phyloP scores from a whole-genome alignment of 306 rosid species.

The Fragaria vesca region DNA sequence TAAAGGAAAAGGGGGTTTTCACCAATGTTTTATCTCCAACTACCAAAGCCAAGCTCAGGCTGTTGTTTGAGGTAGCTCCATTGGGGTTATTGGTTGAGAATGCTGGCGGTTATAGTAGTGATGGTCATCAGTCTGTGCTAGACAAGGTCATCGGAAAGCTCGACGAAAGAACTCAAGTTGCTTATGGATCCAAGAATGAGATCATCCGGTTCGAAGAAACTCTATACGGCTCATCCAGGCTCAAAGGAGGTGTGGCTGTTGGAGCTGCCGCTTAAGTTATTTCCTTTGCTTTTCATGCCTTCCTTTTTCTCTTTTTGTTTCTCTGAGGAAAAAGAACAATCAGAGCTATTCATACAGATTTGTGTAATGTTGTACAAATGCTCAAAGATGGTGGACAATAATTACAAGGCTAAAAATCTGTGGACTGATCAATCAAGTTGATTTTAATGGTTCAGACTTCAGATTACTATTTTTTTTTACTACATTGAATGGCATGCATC shows the following conservation, averaged over 20 bases:
- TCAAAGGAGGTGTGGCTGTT: conserved; percentile 80
- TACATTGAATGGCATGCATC: background rate
- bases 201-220: conserved; percentile 90
- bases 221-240: conserved; percentile 89
- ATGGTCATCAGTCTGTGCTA: conserved; percentile 79
- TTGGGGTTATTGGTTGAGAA: conserved; percentile 83
- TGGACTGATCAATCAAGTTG: conserved; percentile 9
- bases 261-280: conserved; percentile 71
- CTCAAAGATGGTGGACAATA: conserved; percentile 10
- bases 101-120: conserved; percentile 97
- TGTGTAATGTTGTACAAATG: conserved; percentile 15
- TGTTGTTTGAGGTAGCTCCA: conserved; percentile 97
- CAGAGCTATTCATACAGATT: conserved; percentile 3
- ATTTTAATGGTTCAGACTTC: background rate
- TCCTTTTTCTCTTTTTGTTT: background rate
- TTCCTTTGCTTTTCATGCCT: background rate
- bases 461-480: background rate
- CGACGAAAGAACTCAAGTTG: conserved; percentile 97
- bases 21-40: conserved; percentile 92
- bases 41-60: conserved; percentile 87
- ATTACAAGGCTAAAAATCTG: conserved; percentile 2
- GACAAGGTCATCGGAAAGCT: conserved; percentile 72
- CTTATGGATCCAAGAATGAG: conserved; percentile 95
- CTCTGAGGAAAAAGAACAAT: background rate
- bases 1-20: conserved; percentile 91